Conservation (phyloP, 2,329 filamentous ascomycete genomes). For the Apiospora saccharicola region DNA sequence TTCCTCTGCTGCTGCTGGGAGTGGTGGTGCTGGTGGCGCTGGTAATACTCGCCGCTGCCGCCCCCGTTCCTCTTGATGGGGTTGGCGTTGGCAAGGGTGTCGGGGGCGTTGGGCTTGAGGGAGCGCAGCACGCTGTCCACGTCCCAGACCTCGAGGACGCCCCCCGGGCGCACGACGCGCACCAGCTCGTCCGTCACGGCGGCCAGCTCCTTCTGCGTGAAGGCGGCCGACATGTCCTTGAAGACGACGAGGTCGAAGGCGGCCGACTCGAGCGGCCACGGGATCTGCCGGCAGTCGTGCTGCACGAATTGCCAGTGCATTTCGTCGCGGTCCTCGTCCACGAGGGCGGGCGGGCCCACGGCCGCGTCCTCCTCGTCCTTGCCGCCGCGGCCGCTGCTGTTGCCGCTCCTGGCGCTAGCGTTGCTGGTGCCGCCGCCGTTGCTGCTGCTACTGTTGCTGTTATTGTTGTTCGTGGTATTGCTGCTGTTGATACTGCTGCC, state of each 20-base stretch:
- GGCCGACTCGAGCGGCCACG: constrained; percentile 50
- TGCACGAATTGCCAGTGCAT: constrained; percentile 62
- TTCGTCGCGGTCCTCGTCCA: constrained; percentile 26
- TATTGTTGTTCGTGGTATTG: neutral
- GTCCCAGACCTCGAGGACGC: constrained; percentile 70
- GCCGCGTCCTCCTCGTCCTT: constrained; percentile 7
- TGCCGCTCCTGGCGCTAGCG: neutral
- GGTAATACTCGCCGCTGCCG: neutral
- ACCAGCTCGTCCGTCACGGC: constrained; percentile 64
- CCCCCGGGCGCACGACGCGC: constrained; percentile 65
- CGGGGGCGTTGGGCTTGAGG: constrained; percentile 39
- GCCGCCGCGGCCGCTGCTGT: neutral
- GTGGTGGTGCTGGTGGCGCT: constrained; percentile 47
- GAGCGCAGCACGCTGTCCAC: constrained; percentile 68
- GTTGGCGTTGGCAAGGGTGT: neutral
- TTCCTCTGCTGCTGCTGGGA: constrained; percentile 56
- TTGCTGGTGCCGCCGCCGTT: neutral
- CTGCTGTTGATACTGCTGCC: neutral
- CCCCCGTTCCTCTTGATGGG: neutral
- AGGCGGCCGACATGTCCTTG: constrained; percentile 38
- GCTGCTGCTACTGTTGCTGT: no score
- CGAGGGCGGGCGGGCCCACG: constrained; percentile 18
- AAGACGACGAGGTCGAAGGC: constrained; percentile 29
- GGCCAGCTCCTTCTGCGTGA: constrained; percentile 67
- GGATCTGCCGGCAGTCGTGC: constrained; percentile 65